Base-by-base conservation (phyloP, 78 protist species). In the Pigoraptor vietnamica region DNA sequence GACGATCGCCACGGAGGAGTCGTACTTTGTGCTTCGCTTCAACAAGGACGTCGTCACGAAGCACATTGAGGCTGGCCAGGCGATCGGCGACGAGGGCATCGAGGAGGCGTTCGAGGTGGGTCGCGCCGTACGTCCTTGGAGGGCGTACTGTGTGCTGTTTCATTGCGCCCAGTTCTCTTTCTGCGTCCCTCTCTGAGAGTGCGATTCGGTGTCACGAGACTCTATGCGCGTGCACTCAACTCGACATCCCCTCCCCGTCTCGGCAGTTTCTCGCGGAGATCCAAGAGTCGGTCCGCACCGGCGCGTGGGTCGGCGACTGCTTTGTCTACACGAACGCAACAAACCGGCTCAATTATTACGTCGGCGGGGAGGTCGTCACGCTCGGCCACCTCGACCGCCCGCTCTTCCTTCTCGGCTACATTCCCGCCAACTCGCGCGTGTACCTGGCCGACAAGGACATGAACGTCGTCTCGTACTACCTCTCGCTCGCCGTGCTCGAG, bases 291-390 rank as follows among this genome's bases (percentile, higher is more conserved):
- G 93, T 97, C 37, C 94, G 95, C 34, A 93, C 97, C 2, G 98
- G 94, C 40, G 24, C 37, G 79, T 99, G 99, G 99, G 97, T 97
- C 24, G 99, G 99, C 36, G 99, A 97, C 79, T 97, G 99, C 95
- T 98, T 99, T 55, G 67, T 98, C 90, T 99, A 96, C 96, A 95
- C 98, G 81, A 98, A 94, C 93, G 37, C 40, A 33, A 89, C 29
- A 39, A 90, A 95, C 39, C 94, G 98, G 33, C 96, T 99, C 89
- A 97, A 97, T 93, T 99, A 99, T 91, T 95, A 93, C 39, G 96
- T 98, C 39, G 99, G 99, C 10, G 97, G 98, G 79, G 97, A 98
- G 90, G 93, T 94, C 25, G 93, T 94, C 39, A 98, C 98, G 2
- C 87, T 99, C 87, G 67, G 93, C 86, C 93, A 92, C 55, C 92